phyloP scores from a whole-genome alignment of 495 filamentous ascomycete species.

The Durotheca rogersii region DNA sequence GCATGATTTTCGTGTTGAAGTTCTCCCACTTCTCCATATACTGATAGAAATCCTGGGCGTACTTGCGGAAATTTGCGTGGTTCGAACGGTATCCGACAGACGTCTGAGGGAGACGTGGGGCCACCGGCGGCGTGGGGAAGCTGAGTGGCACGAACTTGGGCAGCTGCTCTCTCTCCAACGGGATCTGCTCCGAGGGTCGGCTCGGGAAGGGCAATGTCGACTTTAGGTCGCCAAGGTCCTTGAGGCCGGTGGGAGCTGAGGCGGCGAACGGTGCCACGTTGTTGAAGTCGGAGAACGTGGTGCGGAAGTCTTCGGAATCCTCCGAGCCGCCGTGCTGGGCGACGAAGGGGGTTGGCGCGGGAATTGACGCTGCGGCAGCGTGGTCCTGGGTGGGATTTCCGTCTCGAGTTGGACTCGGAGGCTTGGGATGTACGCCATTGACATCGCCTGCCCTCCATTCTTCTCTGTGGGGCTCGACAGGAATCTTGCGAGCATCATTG shows the following conservation, averaged over 20 bases:
- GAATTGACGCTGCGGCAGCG: constrained; percentile 19
- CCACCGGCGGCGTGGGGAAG: constrained; percentile 64
- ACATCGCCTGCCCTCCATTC: constrained; percentile 51
- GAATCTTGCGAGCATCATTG: constrained; percentile 44
- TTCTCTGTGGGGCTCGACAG: constrained; percentile 48
- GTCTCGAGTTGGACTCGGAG: constrained; percentile 31
- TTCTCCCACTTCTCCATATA: constrained; percentile 71
- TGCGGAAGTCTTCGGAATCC: constrained; percentile 48
- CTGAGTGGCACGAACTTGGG: constrained; percentile 43
- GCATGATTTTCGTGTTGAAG: constrained; percentile 64
- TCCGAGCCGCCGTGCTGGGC: constrained; percentile 39
- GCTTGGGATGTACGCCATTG: constrained; percentile 28
- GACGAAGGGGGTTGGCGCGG: constrained; percentile 32
- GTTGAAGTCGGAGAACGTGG: constrained; percentile 65
- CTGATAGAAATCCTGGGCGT: constrained; percentile 59
- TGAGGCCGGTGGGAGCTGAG: constrained; percentile 53
- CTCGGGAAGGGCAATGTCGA: constrained; percentile 74
- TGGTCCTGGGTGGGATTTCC: constrained; percentile 22
- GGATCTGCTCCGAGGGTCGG: constrained; percentile 51
- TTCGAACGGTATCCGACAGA: constrained; percentile 44
- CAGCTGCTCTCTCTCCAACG: constrained; percentile 38
- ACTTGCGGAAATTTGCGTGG: constrained; percentile 56
- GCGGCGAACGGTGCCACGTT: constrained; percentile 66
- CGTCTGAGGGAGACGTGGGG: constrained; percentile 48
- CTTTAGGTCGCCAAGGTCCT: constrained; percentile 65